These are phyloP conservation scores for Salvia sclarea DNA, from an alignment of 305 asterid species.

Conservation along the genomic window DNA sequence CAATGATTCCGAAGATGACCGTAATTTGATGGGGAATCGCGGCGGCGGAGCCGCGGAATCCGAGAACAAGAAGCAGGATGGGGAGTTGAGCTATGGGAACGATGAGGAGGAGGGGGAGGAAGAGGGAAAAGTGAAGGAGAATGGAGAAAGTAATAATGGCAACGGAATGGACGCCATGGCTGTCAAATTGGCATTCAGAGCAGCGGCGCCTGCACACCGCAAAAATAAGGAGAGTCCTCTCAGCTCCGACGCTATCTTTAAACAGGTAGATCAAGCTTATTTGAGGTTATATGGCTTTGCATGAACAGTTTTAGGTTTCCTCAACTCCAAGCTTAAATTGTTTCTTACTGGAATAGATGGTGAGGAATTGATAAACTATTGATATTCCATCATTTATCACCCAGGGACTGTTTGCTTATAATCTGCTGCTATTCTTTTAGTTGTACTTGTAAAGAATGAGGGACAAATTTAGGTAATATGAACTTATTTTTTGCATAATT, in stretches of 20 bases:
- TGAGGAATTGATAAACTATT: neutral
- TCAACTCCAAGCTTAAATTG: neutral
- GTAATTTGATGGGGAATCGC: constrained; percentile 40
- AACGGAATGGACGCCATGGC: constrained; percentile 37
- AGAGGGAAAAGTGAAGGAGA: constrained; percentile 41
- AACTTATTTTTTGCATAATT: constrained; percentile 3
- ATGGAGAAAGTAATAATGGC: constrained; percentile 37
- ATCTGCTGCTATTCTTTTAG: neutral
- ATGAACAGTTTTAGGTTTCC: neutral
- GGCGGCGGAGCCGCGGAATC: constrained; percentile 36
- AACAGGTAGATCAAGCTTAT: constrained; percentile 48
- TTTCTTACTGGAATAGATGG: neutral
- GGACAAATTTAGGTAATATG: neutral
- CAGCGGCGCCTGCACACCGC: constrained; percentile 89
- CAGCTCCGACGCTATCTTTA: constrained; percentile 92
- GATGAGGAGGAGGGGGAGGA: constrained; percentile 27
- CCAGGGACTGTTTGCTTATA: constrained; percentile 3
- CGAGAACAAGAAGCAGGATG: constrained; percentile 34
- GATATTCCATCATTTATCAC: constrained; percentile 3
- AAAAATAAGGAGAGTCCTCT: constrained; percentile 88
- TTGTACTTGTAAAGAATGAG: neutral
- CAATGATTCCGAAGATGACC: constrained; percentile 33
- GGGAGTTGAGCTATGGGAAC: constrained; percentile 32
- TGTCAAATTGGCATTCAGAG: constrained; percentile 61
- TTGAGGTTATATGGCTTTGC: neutral